Conservation (phyloP, 2,329 filamentous ascomycete genomes). For the Fusarium redolens region DNA sequence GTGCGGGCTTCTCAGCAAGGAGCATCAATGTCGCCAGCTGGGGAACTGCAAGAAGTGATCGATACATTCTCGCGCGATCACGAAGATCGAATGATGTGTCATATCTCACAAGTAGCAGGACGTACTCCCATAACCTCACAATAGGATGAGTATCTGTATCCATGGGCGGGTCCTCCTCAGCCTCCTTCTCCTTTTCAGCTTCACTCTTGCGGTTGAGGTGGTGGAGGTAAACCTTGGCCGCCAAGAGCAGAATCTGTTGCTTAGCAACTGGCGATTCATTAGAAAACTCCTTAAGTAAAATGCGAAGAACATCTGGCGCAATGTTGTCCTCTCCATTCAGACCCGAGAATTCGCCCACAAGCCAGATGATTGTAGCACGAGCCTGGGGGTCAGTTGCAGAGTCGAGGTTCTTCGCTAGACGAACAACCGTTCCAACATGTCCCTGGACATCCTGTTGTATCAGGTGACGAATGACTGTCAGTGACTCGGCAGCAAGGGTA, state of each 20-base stretch:
- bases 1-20: conserved; percentile 92
- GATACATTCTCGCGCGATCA: conserved; percentile 90
- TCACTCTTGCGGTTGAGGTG: conserved; percentile 76
- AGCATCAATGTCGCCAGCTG: conserved; percentile 92
- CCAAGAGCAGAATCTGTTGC: conserved; percentile 89
- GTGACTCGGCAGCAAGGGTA: conserved; percentile 87
- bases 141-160: conserved; percentile 70
- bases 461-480: conserved; percentile 94
- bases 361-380: conserved; percentile 94
- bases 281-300: conserved; percentile 85
- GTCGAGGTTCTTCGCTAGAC: conserved; percentile 91
- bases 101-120: conserved; percentile 86
- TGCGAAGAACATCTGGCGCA: conserved; percentile 89
- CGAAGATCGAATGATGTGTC: conserved; percentile 95
- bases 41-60: conserved; percentile 81
- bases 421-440: conserved; percentile 86
- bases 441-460: conserved; percentile 89
- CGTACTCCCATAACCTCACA: conserved; percentile 83
- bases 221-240: conserved; percentile 96
- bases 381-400: conserved; percentile 88
- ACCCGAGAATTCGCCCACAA: conserved; percentile 93
- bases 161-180: conserved; percentile 47
- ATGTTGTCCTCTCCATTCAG: conserved; percentile 86
- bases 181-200: conserved; percentile 50
- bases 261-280: conserved; percentile 88